Evolutionary conservation across 768 basidiomycete species (phyloP), one percentile per base, ranked within the genome.

Genomic region (Leccinellum albellum): DNA sequence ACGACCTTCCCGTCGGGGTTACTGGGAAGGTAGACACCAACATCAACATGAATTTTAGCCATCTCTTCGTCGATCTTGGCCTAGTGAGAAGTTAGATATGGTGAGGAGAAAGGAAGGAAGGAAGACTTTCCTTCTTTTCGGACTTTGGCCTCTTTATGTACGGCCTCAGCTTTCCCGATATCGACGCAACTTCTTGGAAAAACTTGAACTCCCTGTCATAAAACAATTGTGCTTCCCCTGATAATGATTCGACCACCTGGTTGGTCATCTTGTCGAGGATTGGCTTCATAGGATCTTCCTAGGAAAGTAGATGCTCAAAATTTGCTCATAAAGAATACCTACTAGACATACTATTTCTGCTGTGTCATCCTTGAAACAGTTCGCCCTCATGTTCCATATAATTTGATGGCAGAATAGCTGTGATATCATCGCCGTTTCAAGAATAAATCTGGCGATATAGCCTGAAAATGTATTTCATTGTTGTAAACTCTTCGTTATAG

Each of bases 381-480:
- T 99, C 5, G 97, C 97, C 66, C 96, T 96, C 97, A 98, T 98
- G 71, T 98, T 99, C 97, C 97, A 99, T 60, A 99, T 92, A 61
- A 98, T 98, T 75, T 99, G 97, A 69, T 99, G 97, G 68, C 97
- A 99, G 77, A 99, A 99, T 23, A 94, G 74, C 70, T 96, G 95
- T 2, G 96, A 98, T 52, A 98, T 93, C 74, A 92, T 96, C 7
- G 96, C 89, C 0, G 95, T 97, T 75, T 98, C 95, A 62, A 94
- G 94, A 63, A 98, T 92, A 79, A 98, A 99, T 21, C 87, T 85
- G 56, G 89, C 84, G 28, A 98, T 93, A 73, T 98, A 98, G 17
- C 92, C 96, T 95, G 60, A 29, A 15, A 49, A 7, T 7, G 33
- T 20, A 42, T 51, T 56, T 45, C 28, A 3, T 49, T 47, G 54